A percentile compares a stretch with the other conserved stretches of the same genome.
phyloP scores from a whole-genome alignment of 129 eudicot species.

The Glebionis coronaria region DNA sequence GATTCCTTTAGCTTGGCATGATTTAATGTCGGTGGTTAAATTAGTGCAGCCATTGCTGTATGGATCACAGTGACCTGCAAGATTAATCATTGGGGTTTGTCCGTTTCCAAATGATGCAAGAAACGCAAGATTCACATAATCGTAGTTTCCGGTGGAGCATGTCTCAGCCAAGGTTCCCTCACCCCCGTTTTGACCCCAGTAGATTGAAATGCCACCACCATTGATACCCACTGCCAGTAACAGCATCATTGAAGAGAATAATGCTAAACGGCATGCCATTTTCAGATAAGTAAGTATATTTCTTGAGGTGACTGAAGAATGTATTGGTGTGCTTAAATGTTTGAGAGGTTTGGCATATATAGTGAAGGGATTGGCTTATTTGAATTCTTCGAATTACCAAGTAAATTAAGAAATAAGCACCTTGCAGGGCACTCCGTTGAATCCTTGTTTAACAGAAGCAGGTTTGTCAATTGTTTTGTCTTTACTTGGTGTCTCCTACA shows the following conservation, averaged over 20 bases:
- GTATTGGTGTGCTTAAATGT: conserved; percentile 9
- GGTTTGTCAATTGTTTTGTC: conserved; percentile 9
- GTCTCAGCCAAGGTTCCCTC: conserved; percentile 38
- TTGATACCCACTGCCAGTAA: conserved; percentile 22
- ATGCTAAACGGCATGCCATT: conserved; percentile 16
- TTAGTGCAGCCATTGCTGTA: conserved; percentile 18
- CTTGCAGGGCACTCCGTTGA: conserved; percentile 25
- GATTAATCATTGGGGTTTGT: conserved; percentile 26
- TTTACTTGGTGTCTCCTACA: neutral
- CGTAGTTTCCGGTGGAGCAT: conserved; percentile 30
- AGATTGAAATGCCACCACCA: conserved; percentile 42
- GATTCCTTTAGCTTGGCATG: conserved; percentile 30
- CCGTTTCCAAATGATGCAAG: conserved; percentile 34
- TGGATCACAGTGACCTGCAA: conserved; percentile 38
- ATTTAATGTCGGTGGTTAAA: conserved; percentile 19
- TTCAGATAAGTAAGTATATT: neutral
- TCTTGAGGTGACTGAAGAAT: neutral
- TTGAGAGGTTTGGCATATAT: conserved; percentile 13
- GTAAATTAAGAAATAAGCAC: neutral
- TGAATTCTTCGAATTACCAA: neutral
- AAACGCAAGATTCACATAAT: conserved; percentile 34
- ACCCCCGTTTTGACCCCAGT: conserved; percentile 44
- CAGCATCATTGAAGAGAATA: conserved; percentile 20
- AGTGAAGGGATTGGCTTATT: conserved; percentile 6
- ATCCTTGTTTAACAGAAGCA: neutral